phyloP scores from a whole-genome alignment of 1,284 basidiomycete genomes.

The Leucocoprinus gongylophorus region DNA sequence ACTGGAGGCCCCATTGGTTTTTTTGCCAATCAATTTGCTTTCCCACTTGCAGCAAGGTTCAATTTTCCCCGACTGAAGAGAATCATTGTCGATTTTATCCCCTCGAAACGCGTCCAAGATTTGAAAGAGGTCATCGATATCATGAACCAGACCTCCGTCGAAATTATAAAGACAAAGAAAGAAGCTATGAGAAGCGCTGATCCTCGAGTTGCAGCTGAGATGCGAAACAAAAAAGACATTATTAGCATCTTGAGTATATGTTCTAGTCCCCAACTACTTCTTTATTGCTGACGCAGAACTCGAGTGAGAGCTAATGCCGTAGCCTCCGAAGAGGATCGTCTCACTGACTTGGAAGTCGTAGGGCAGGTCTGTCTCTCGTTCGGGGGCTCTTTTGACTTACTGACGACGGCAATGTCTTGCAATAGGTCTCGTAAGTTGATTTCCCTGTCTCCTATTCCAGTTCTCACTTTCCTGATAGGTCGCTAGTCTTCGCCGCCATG shows the following conservation, averaged over 20 bases:
- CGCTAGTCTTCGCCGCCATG: constrained; percentile 36
- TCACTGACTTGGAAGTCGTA: constrained; percentile 29
- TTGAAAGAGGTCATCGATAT: constrained; percentile 27
- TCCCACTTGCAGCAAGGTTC: constrained; percentile 12
- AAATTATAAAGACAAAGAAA: constrained; percentile 32
- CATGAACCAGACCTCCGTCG: constrained; percentile 29
- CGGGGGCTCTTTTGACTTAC: not conserved
- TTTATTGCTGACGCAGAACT: not conserved
- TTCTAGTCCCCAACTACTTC: not conserved
- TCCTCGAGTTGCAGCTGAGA: constrained; percentile 23
- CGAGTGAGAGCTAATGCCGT: constrained; percentile 31
- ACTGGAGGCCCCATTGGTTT: constrained; percentile 12
- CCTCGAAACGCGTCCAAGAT: constrained; percentile 22
- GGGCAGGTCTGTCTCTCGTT: constrained; percentile 21
- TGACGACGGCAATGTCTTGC: not conserved
- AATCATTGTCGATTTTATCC: constrained; percentile 22
- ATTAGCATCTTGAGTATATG: constrained; percentile 40
- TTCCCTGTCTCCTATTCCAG: not conserved
- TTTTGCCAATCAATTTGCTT: constrained; percentile 16
- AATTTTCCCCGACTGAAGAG: constrained; percentile 19
- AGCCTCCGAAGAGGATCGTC: constrained; percentile 26
- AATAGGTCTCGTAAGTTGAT: constrained; percentile 12
- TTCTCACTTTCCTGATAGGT: constrained; percentile 20
- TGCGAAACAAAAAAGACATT: constrained; percentile 38
- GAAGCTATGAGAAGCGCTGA: constrained; percentile 24